Evolutionary conservation across 2,329 filamentous ascomycete species (phyloP), one percentile per base, ranked within the genome.

Genomic region (Trichoderma sp.): DNA sequence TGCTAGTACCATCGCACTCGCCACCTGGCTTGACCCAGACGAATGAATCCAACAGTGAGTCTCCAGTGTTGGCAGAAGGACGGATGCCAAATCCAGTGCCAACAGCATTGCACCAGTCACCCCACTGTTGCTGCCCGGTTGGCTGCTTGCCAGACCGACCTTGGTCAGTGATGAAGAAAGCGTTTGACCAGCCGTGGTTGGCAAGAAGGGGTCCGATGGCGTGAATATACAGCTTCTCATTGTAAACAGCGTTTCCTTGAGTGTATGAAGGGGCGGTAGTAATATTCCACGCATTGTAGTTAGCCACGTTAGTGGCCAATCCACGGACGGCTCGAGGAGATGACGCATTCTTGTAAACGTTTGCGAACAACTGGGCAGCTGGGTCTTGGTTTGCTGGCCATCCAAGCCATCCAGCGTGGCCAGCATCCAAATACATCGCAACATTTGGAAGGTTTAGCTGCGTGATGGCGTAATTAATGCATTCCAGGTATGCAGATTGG

Each of bases 351-450:
- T 68, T 68, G 53, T 43, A 68, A 8, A 68, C 65, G 3, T 57
- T 39, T 57, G 65, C 65, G 12, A 68, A 68, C 17, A 68, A 23
- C 28, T 68, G 65, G 20, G 65, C 65, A 3, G 65, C 65, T 9
- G 65, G 65, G 6, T 68, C 36, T 28, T 68, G 65, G 3, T 58
- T 58, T 20, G 65, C 65, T 13, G 65, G 65, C 65, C 65, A 68
- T 7, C 65, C 65, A 68, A 68, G 65, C 65, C 65, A 68, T 32
- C 65, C 65, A 4, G 65, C 65, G 28, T 68, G 65, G 17, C 65
- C 65, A 3, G 65, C 65, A 28, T 68, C 65, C 20, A 68, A 23
- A 12, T 68, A 68, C 65, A 68, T 68, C 2, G 65, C 65, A 11
- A 68, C 50, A 11, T 68, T 68, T 6, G 65, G 65, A 17, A 68